Evolutionary conservation across 2,329 filamentous ascomycete genomes (phyloP).

Genomic region (Penicillium freii): DNA sequence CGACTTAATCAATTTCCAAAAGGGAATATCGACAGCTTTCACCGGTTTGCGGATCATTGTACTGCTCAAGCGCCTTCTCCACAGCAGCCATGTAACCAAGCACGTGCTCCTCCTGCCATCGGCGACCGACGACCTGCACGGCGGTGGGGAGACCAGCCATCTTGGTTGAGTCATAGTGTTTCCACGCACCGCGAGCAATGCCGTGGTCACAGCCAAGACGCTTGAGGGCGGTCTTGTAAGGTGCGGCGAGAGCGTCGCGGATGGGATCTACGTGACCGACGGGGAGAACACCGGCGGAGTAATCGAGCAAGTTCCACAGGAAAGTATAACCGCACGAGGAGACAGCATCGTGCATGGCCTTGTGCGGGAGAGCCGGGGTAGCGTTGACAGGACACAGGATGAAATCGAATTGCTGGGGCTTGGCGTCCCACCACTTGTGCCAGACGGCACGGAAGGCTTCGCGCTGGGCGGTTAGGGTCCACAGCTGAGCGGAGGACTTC

Average conservation of each 20-base stretch:
- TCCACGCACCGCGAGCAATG: constrained; percentile 78
- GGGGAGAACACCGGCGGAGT: constrained; percentile 76
- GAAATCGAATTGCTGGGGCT: constrained; percentile 70
- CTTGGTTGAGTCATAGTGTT: constrained; percentile 73
- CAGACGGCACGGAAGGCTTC: constrained; percentile 75
- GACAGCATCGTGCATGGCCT: constrained; percentile 80
- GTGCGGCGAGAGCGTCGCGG: constrained; percentile 63
- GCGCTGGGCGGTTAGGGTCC: constrained; percentile 73
- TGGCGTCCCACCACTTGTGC: constrained; percentile 80
- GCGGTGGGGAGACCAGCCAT: constrained; percentile 89
- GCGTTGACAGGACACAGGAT: constrained; percentile 84
- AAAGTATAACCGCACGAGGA: constrained; percentile 92
- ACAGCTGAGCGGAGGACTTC: constrained; percentile 75
- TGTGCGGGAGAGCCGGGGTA: constrained; percentile 82
- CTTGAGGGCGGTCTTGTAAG: constrained; percentile 41
- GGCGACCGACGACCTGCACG: constrained; percentile 76
- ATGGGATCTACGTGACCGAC: constrained; percentile 76
- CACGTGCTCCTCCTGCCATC: constrained; percentile 85
- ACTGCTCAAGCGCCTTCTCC: constrained; percentile 66
- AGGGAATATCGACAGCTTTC: constrained; percentile 37
- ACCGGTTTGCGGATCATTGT: constrained; percentile 32
- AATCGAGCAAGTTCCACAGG: constrained; percentile 89
- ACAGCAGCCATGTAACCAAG: constrained; percentile 75
- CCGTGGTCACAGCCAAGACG: constrained; percentile 62
- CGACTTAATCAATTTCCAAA: constrained; percentile 37